Conservation (phyloP, 345 rosid species). For the Chamaenerion angustifolium region DNA sequence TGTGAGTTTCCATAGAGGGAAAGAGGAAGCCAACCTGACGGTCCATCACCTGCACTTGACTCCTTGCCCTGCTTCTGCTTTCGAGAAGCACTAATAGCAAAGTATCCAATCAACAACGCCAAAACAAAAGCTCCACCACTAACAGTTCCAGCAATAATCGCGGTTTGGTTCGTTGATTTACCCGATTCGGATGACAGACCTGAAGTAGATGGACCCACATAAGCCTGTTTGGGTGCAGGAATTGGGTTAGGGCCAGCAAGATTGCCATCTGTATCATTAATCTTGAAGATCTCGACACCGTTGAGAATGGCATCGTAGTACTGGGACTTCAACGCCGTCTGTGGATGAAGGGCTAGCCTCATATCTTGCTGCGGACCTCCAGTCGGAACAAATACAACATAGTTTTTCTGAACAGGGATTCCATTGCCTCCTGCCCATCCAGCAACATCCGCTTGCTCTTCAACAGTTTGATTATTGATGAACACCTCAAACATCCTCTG, state of each 20-base stretch:
- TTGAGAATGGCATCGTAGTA: conserved; percentile 62
- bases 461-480: conserved; percentile 61
- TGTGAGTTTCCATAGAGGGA: conserved; percentile 93
- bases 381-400: conserved; percentile 30
- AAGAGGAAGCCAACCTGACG: conserved; percentile 97
- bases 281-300: conserved; percentile 79
- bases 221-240: conserved; percentile 41
- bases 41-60: conserved; percentile 73
- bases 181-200: conserved; percentile 12
- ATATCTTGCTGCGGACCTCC: conserved; percentile 53
- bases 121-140: conserved; percentile 52
- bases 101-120: conserved; percentile 44
- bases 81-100: conserved; percentile 28
- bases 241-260: conserved; percentile 78
- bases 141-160: conserved; percentile 53
- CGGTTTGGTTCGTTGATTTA: conserved; percentile 31
- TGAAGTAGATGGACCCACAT: conserved; percentile 31
- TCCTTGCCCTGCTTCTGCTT: conserved; percentile 42
- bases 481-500: conserved; percentile 59
- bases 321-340: conserved; percentile 19
- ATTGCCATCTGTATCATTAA: conserved; percentile 31
- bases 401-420: conserved; percentile 36
- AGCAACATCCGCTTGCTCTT: conserved; percentile 31
- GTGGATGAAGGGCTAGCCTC: conserved; percentile 77
- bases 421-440: conserved; percentile 34